Evolutionary conservation across 148 eudicot species (phyloP).

Genomic region (Camellia japonica): DNA sequence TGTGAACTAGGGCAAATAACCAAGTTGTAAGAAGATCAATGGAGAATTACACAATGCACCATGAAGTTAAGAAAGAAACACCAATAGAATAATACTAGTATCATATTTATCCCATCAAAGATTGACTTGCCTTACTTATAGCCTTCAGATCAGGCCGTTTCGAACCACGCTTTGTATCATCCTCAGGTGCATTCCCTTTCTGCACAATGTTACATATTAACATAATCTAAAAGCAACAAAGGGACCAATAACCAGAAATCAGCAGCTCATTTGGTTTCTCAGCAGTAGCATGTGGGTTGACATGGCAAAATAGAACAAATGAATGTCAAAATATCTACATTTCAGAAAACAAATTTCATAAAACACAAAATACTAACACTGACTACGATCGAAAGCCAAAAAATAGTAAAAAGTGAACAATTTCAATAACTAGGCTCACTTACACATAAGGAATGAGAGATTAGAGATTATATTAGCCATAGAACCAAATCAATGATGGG

Average conservation of each 20-base stretch:
- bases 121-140: constrained; percentile 48
- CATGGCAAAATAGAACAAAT: background rate
- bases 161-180: constrained; percentile 29
- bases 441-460: background rate
- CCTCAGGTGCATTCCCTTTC: constrained; percentile 23
- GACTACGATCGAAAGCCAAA: background rate
- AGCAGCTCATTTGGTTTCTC: constrained; percentile 5
- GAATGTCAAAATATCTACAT: background rate
- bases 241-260: background rate
- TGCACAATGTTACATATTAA: constrained; percentile 17
- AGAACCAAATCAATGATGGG: background rate
- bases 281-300: background rate
- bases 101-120: background rate
- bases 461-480: too few species aligned
- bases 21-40: background rate
- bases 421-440: background rate
- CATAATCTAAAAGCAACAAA: background rate
- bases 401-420: background rate
- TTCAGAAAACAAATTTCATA: background rate
- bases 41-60: background rate
- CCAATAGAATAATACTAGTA: background rate
- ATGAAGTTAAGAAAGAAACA: background rate
- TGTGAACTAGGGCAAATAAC: background rate
- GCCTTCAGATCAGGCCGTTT: constrained; percentile 79
- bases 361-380: background rate